Conservation (phyloP, 495 filamentous ascomycete species). For the Penicillium lividum region DNA sequence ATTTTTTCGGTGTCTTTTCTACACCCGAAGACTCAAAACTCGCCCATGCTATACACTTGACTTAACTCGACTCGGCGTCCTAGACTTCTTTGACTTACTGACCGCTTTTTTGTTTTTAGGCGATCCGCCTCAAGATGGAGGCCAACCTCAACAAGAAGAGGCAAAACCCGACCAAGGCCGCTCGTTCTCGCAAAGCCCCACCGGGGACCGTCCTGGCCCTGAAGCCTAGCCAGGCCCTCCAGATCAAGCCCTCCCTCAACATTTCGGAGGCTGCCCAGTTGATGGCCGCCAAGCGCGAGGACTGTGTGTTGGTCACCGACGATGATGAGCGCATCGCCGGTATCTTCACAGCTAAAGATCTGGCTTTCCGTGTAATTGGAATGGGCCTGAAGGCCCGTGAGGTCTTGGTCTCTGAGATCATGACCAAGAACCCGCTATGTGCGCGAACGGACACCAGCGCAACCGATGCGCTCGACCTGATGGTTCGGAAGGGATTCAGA, state of each 20-base stretch:
- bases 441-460: slow-evolving; percentile 97
- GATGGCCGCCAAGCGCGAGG: slow-evolving; percentile 98
- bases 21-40: background rate
- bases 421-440: slow-evolving; percentile 99
- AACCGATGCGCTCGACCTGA: slow-evolving; percentile 93
- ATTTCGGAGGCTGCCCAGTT: slow-evolving; percentile 96
- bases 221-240: slow-evolving; percentile 90
- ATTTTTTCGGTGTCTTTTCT: background rate
- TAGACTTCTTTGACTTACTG: slow-evolving; percentile 1
- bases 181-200: slow-evolving; percentile 87
- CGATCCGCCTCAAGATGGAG: slow-evolving; percentile 95
- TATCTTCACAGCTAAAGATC: slow-evolving; percentile 98
- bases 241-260: slow-evolving; percentile 94
- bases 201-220: slow-evolving; percentile 94
- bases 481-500: slow-evolving; percentile 97
- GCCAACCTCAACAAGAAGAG: slow-evolving; percentile 98
- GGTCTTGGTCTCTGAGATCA: slow-evolving; percentile 95
- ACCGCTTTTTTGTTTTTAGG: slow-evolving; percentile 51
- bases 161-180: slow-evolving; percentile 69
- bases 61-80: background rate
- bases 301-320: slow-evolving; percentile 98
- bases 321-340: slow-evolving; percentile 97
- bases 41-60: background rate
- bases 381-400: slow-evolving; percentile 86
- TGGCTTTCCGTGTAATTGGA: slow-evolving; percentile 95